Conservation (phyloP, 2,329 filamentous ascomycete species). For the Penicillium sp. region DNA sequence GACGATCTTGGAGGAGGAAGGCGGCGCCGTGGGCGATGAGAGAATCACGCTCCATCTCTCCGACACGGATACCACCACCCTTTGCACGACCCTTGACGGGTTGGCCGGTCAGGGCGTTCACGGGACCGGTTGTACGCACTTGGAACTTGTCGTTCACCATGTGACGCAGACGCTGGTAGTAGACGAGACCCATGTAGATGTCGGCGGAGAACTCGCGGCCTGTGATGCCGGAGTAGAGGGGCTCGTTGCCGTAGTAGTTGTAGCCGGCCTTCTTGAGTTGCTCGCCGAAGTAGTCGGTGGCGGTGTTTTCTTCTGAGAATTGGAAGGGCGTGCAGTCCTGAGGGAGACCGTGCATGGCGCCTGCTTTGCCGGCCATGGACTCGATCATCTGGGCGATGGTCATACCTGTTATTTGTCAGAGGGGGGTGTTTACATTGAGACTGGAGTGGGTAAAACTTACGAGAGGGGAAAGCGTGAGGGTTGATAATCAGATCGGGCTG, state of each 20-base stretch:
- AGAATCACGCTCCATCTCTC: constrained; percentile 98
- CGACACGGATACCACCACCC: constrained; percentile 97
- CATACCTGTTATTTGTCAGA: constrained; percentile 58
- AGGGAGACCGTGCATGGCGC: constrained; percentile 89
- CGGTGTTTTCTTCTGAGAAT: constrained; percentile 89
- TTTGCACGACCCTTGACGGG: constrained; percentile 96
- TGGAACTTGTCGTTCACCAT: constrained; percentile 99
- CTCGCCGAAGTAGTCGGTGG: constrained; percentile 92
- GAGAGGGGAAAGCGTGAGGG: constrained; percentile 97
- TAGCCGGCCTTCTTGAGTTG: constrained; percentile 94
- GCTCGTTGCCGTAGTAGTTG: constrained; percentile 98
- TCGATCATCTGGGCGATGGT: constrained; percentile 99
- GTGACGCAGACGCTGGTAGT: constrained; percentile 96
- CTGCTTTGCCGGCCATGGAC: constrained; percentile 91
- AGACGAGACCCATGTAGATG: constrained; percentile 95
- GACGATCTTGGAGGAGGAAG: constrained; percentile 89
- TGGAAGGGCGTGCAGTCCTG: constrained; percentile 95
- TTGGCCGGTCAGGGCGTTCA: constrained; percentile 87
- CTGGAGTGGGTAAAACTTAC: constrained; percentile 42
- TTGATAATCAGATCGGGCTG: constrained; percentile 99
- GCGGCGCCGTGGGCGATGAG: constrained; percentile 93
- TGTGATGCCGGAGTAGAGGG: constrained; percentile 97
- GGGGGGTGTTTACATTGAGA: not conserved
- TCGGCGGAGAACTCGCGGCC: constrained; percentile 91
- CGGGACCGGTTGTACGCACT: constrained; percentile 90